These are phyloP conservation scores for Aspergillus bridgeri DNA, from an alignment of 495 filamentous ascomycete genomes.

Conservation along the genomic window DNA sequence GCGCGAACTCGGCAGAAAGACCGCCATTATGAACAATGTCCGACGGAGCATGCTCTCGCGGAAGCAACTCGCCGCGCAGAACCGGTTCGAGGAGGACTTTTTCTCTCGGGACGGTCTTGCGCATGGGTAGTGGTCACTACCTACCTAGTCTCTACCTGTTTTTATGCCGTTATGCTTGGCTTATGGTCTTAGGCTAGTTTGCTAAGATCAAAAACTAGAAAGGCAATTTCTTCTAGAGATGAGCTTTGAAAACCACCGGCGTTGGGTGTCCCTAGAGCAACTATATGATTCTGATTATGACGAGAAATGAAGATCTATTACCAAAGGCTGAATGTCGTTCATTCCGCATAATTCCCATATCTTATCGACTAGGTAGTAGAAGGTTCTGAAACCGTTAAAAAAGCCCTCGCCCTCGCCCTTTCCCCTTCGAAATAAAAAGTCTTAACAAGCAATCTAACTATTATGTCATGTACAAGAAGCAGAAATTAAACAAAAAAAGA, in stretches of 20 bases:
- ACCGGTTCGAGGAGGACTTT: slow-evolving; percentile 30
- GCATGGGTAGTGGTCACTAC: slow-evolving; percentile 2
- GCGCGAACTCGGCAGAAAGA: slow-evolving; percentile 69
- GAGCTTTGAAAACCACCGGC: neutral
- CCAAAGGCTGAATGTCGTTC: neutral
- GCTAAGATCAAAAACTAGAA: too few species aligned
- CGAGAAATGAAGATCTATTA: neutral
- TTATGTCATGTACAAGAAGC: neutral
- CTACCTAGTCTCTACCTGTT: too few species aligned
- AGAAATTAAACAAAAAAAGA: neutral
- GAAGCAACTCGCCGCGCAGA: slow-evolving; percentile 24
- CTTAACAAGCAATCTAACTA: neutral
- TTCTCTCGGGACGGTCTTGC: slow-evolving; percentile 13
- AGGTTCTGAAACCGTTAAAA: too few species aligned
- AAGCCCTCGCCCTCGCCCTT: too few species aligned
- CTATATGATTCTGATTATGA: neutral
- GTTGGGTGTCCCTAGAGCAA: slow-evolving; percentile 9
- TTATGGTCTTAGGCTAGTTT: too few species aligned
- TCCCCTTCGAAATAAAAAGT: neutral
- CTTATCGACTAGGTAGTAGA: neutral
- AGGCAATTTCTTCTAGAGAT: neutral
- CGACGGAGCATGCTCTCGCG: slow-evolving; percentile 27
- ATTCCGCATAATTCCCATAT: neutral
- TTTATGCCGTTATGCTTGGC: too few species aligned
- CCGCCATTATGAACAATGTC: slow-evolving; percentile 55